These are phyloP conservation scores for Rubroboletus satanas DNA, from an alignment of 768 basidiomycete genomes.

Conservation along the genomic window DNA sequence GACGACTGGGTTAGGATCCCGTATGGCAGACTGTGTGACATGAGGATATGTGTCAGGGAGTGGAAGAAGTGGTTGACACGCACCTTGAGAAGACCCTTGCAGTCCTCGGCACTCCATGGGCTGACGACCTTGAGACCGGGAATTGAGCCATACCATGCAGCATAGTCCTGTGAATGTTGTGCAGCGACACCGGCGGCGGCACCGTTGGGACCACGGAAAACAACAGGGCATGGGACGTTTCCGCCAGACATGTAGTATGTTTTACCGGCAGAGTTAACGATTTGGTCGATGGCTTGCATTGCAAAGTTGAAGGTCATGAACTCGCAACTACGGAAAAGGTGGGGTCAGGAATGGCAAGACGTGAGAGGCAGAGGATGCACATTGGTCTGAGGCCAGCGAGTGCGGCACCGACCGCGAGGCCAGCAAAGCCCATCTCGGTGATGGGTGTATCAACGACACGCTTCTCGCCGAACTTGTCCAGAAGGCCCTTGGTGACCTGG, in stretches of 20 bases:
- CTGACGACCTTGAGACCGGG: slow-evolving; percentile 97
- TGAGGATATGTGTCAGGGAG: not conserved
- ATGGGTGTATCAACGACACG: slow-evolving; percentile 97
- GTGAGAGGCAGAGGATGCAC: slow-evolving; percentile 38
- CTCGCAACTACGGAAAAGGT: slow-evolving; percentile 65
- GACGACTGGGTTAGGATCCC: slow-evolving; percentile 97
- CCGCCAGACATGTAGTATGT: slow-evolving; percentile 99
- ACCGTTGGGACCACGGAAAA: slow-evolving; percentile 99
- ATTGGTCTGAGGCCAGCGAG: slow-evolving; percentile 92
- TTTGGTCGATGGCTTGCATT: slow-evolving; percentile 99
- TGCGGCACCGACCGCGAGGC: slow-evolving; percentile 91
- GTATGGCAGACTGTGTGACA: slow-evolving; percentile 75
- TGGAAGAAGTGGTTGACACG: slow-evolving; percentile 11
- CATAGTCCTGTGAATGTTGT: slow-evolving; percentile 97
- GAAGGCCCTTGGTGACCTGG: slow-evolving; percentile 94
- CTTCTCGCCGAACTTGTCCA: slow-evolving; percentile 99
- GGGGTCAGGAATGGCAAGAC: slow-evolving; percentile 7
- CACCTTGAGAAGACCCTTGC: slow-evolving; percentile 96
- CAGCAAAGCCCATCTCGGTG: slow-evolving; percentile 98
- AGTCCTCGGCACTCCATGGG: slow-evolving; percentile 98
- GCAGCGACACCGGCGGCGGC: slow-evolving; percentile 96
- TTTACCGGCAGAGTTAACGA: slow-evolving; percentile 99
- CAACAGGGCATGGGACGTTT: slow-evolving; percentile 96
- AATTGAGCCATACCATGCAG: slow-evolving; percentile 89
- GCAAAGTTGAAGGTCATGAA: slow-evolving; percentile 99